A percentile compares a stretch with the other conserved stretches of the same genome.
phyloP scores from a whole-genome alignment of 1,139 yeast genomes.

The Ogataea hybrid region DNA sequence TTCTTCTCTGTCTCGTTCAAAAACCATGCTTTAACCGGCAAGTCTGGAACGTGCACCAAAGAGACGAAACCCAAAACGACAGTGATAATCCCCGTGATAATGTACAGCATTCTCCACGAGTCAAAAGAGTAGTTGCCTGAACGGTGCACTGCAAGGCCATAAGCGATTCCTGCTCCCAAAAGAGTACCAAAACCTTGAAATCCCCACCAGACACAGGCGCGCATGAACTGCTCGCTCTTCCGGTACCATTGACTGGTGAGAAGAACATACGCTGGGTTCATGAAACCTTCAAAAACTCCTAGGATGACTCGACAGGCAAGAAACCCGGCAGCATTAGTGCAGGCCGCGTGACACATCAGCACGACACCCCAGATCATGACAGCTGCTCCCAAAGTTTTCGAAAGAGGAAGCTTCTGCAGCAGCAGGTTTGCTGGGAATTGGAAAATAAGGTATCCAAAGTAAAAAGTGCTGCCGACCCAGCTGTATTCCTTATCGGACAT shows the following conservation, averaged over 20 bases:
- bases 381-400: slow-evolving; percentile 34
- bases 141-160: slow-evolving; percentile 40
- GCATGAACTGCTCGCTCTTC: slow-evolving; percentile 49
- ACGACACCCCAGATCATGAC: slow-evolving; percentile 48
- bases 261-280: slow-evolving; percentile 59
- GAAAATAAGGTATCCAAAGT: slow-evolving; percentile 47
- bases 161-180: slow-evolving; percentile 54
- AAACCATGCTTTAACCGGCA: slow-evolving; percentile 37
- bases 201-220: slow-evolving; percentile 50
- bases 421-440: slow-evolving; percentile 42
- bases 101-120: slow-evolving; percentile 44
- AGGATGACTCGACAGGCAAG: slow-evolving; percentile 42
- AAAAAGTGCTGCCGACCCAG: slow-evolving; percentile 54
- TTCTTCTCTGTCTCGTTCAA: slow-evolving; percentile 35
- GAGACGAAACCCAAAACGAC: slow-evolving; percentile 41
- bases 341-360: slow-evolving; percentile 40
- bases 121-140: slow-evolving; percentile 27
- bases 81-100: slow-evolving; percentile 45
- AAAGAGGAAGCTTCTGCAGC: slow-evolving; percentile 41
- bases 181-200: slow-evolving; percentile 58
- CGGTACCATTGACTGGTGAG: slow-evolving; percentile 55
- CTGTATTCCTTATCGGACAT: slow-evolving; percentile 49
- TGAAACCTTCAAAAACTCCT: slow-evolving; percentile 55
- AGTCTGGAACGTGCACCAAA: slow-evolving; percentile 47
- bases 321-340: slow-evolving; percentile 37